A percentile compares a stretch with the other conserved stretches of the same genome.
phyloP scores from a whole-genome alignment of 108 stramenopile species.

The Mayamaea pseudoterrestris region DNA sequence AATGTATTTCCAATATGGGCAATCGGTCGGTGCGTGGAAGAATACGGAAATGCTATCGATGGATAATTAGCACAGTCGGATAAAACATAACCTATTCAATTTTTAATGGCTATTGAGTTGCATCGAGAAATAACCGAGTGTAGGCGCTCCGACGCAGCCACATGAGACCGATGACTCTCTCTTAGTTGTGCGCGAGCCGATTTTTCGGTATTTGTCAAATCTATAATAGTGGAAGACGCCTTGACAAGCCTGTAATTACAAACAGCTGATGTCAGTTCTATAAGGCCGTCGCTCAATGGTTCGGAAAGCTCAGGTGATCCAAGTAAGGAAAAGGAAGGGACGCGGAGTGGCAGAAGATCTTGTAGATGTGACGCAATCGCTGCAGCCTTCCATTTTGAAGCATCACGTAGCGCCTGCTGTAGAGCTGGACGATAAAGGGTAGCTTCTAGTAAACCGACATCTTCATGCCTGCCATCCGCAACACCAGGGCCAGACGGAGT shows the following conservation, averaged over 20 bases:
- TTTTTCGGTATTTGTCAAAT: conserved; percentile 9
- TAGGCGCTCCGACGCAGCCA: conserved; percentile 1
- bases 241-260: conserved; percentile 17
- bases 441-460: conserved; percentile 34
- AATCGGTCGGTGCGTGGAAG: conserved; percentile 73
- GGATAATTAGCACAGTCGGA: too few relatives aligned
- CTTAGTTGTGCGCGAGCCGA: conserved; percentile 18
- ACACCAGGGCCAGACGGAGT: not conserved
- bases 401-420: conserved; percentile 44
- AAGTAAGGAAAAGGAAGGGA: too few relatives aligned
- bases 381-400: conserved; percentile 59
- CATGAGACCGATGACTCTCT: conserved; percentile 2
- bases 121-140: too few relatives aligned
- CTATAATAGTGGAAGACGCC: conserved; percentile 33
- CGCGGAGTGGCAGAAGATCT: conserved; percentile 27
- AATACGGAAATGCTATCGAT: conserved; percentile 43
- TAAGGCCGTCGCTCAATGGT: not conserved
- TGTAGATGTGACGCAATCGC: conserved; percentile 23
- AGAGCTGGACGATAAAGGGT: conserved; percentile 68
- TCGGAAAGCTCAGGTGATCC: not conserved
- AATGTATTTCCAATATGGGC: conserved; percentile 99
- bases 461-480: not conserved
- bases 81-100: too few relatives aligned
- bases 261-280: conserved; percentile 11
- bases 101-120: too few relatives aligned